Evolutionary conservation across 441 rosid genomes (phyloP).

Genomic region (Populus hybrid): DNA sequence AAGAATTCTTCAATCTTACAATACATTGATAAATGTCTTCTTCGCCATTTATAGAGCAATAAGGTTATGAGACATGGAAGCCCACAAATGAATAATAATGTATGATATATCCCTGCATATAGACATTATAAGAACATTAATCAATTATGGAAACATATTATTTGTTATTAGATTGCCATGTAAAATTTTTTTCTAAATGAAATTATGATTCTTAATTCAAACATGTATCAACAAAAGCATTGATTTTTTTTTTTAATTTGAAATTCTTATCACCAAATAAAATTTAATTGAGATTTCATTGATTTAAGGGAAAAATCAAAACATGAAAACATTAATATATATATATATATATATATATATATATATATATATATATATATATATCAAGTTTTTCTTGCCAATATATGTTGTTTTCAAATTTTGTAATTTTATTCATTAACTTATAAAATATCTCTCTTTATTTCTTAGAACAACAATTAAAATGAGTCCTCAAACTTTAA

Average conservation of each 20-base stretch:
- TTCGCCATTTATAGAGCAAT: neutral
- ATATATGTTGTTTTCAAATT: too few relatives aligned
- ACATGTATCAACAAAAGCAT: neutral
- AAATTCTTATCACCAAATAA: neutral
- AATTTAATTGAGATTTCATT: neutral
- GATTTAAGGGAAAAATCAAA: neutral
- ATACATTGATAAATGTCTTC: neutral
- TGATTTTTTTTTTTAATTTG: neutral
- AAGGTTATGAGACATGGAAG: neutral
- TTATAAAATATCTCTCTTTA: too few relatives aligned
- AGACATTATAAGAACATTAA: too few relatives aligned
- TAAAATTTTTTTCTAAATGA: neutral
- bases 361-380: too few relatives aligned
- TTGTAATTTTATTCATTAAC: too few relatives aligned
- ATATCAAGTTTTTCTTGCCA: too few relatives aligned
- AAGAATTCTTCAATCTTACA: neutral
- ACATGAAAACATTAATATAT: too few relatives aligned
- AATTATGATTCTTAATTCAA: too few relatives aligned
- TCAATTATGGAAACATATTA: neutral
- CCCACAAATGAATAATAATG: too few relatives aligned
- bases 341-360: too few relatives aligned
- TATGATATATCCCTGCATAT: too few relatives aligned
- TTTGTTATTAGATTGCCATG: neutral
- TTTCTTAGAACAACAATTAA: neutral
- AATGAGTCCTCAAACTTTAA: too few relatives aligned